These are phyloP conservation scores for Chlamydomonas asymmetrica DNA, from an alignment of 139 green algal genomes.

Conservation along the genomic window DNA sequence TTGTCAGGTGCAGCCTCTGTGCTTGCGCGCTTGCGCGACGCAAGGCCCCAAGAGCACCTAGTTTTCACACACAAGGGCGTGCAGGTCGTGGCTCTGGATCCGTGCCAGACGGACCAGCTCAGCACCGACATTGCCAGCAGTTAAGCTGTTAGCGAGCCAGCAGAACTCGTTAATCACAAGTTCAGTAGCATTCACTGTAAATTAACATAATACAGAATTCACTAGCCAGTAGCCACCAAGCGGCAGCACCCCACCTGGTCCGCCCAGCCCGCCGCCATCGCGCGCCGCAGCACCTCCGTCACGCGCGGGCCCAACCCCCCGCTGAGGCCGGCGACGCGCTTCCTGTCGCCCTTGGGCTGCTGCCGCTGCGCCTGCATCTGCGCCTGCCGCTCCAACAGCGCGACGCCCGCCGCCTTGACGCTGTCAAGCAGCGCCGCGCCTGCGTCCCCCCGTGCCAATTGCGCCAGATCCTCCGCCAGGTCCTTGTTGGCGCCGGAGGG, in stretches of 20 bases:
- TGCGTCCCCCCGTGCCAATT: neutral
- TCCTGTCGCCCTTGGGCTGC: neutral
- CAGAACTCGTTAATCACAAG: no score
- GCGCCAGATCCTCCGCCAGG: constrained; percentile 8
- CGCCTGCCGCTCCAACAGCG: neutral
- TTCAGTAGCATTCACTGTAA: no score
- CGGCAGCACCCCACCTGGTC: constrained; percentile 62
- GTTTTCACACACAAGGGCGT: no score
- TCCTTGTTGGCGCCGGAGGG: neutral
- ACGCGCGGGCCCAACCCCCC: no score
- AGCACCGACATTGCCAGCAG: no score
- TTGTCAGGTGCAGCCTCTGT: no score
- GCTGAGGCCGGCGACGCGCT: no score
- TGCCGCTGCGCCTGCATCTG: neutral
- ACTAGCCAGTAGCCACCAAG: neutral
- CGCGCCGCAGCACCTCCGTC: constrained; percentile 58
- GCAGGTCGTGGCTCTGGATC: no score
- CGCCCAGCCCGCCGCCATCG: constrained; percentile 84
- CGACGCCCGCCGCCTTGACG: constrained; percentile 6
- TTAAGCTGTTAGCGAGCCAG: no score
- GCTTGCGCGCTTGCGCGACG: no score
- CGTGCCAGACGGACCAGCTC: no score
- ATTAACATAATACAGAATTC: neutral
- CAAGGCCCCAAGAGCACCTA: no score
- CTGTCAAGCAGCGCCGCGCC: neutral